A percentile compares a stretch with the other conserved stretches of the same genome.
Conservation (phyloP, 805 yeast genomes). For the Candida silvatica region DNA sequence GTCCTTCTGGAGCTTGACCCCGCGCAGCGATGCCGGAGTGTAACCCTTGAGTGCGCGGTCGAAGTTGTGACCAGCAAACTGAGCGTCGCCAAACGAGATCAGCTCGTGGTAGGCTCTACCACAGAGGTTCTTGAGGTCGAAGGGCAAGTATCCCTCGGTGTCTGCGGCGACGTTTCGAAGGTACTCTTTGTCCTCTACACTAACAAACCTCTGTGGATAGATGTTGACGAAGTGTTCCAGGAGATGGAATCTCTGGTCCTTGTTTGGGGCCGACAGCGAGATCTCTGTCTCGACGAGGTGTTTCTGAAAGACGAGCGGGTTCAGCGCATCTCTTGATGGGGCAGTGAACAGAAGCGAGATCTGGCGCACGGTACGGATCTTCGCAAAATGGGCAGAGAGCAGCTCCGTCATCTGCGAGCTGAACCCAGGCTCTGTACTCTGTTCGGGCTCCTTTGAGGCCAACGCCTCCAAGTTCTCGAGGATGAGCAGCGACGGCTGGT, state of each 20-base stretch:
- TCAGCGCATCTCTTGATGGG: slow-evolving; percentile 54
- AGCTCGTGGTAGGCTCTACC: slow-evolving; percentile 60
- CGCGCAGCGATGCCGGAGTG: slow-evolving; percentile 75
- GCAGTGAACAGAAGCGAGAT: slow-evolving; percentile 57
- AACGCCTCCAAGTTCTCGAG: slow-evolving; percentile 74
- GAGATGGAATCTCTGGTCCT: slow-evolving; percentile 39
- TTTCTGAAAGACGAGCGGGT: slow-evolving; percentile 50
- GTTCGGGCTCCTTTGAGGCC: slow-evolving; percentile 54
- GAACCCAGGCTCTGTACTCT: slow-evolving; percentile 47
- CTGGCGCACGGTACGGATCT: slow-evolving; percentile 36
- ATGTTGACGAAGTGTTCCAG: slow-evolving; percentile 27
- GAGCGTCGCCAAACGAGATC: slow-evolving; percentile 9
- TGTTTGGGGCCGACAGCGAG: slow-evolving; percentile 61
- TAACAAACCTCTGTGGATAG: slow-evolving; percentile 6
- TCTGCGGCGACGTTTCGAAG: slow-evolving; percentile 49
- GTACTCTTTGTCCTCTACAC: slow-evolving; percentile 30
- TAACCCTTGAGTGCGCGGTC: slow-evolving; percentile 54
- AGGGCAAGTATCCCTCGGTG: slow-evolving; percentile 86
- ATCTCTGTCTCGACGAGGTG: slow-evolving; percentile 62
- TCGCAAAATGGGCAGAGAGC: slow-evolving; percentile 35
- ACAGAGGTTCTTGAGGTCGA: slow-evolving; percentile 62
- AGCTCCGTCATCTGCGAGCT: slow-evolving; percentile 61
- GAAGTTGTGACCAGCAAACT: slow-evolving; percentile 30
- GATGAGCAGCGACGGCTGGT: slow-evolving; percentile 64
- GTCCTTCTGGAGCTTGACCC: slow-evolving; percentile 78